Base-by-base conservation (phyloP, 202 grass and related monocot genomes). In the Cymbopogon flexuosus region DNA sequence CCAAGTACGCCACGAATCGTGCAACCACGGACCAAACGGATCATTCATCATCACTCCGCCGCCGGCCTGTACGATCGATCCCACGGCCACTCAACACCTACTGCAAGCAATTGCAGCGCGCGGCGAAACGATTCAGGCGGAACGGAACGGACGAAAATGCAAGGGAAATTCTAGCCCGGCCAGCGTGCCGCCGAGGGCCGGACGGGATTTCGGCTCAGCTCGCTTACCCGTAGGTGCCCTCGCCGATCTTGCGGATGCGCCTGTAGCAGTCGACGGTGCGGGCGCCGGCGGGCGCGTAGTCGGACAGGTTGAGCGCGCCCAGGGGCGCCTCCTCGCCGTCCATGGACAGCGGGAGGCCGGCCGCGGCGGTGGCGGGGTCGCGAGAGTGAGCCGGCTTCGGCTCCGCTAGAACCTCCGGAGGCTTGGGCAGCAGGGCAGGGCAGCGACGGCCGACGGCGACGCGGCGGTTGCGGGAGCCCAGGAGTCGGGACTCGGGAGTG, bases 191-290 rank as follows among this genome's bases (percentile, higher is more conserved):
- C 33, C 0, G 36, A 57, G 47, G 64, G 19, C 0, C 27, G 27
- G 35, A 68, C 33, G 65, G 34, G 47, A 42, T 31, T 70, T 72
- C 69, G 69, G 43, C 33, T 72, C 2, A 29, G 47, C 41, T 42
- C 22, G 82, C 79, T 74, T 82, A 90, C 84, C 88, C 88, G 54
- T 90, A 90, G 52, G 84, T 90, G 79, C 84, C 88, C 88, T 90
- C 88, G 24, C 88, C 88, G 64, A 90, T 90, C 84, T 86, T 86
- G 79, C 88, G 79, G 88, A 86, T 85, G 68, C 88, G 84, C 84
- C 63, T 86, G 79, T 83, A 90, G 88, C 83, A 90, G 67, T 90
- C 79, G 62, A 90, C 79, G 41, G 75, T 83, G 73, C 88, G 84
- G 24, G 88, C 83, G 10, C 88, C 79, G 68, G 84, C 54, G 29